phyloP scores from a whole-genome alignment of 768 basidiomycete species.

The Phaeotremella skinneri region DNA sequence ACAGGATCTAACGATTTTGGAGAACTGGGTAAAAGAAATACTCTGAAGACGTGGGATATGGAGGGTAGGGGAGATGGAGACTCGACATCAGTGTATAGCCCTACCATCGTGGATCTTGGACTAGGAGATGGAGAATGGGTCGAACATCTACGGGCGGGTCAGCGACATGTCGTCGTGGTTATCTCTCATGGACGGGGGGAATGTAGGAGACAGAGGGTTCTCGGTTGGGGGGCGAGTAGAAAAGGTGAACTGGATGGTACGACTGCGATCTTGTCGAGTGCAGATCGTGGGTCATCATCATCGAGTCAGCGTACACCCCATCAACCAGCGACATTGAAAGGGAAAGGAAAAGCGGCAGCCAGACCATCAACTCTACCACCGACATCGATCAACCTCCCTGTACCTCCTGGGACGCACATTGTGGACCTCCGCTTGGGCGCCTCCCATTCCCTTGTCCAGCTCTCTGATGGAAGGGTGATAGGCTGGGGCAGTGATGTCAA shows the following conservation, averaged over 20 bases:
- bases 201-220: conserved; percentile 45
- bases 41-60: conserved; percentile 1
- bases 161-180: conserved; percentile 66
- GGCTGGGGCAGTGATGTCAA: conserved; percentile 72
- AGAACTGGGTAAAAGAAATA: conserved; percentile 60
- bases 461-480: conserved; percentile 56
- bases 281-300: background rate
- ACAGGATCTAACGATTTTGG: conserved; percentile 86
- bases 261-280: background rate
- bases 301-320: conserved; percentile 2
- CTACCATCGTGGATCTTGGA: conserved; percentile 34
- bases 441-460: conserved; percentile 58
- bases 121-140: conserved; percentile 48
- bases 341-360: conserved; percentile 26
- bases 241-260: conserved; percentile 74
- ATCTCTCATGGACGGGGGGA: conserved; percentile 28
- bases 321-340: conserved; percentile 16
- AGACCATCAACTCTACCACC: conserved; percentile 30
- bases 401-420: conserved; percentile 54
- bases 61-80: conserved; percentile 12
- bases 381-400: conserved; percentile 54
- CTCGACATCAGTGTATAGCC: conserved; percentile 9
- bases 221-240: conserved; percentile 80
- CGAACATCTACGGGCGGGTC: conserved; percentile 61
- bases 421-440: conserved; percentile 56